A percentile compares a stretch with the other conserved stretches of the same genome.
phyloP scores from a whole-genome alignment of 2,329 filamentous ascomycete species.

The Cladosporium phlei region DNA sequence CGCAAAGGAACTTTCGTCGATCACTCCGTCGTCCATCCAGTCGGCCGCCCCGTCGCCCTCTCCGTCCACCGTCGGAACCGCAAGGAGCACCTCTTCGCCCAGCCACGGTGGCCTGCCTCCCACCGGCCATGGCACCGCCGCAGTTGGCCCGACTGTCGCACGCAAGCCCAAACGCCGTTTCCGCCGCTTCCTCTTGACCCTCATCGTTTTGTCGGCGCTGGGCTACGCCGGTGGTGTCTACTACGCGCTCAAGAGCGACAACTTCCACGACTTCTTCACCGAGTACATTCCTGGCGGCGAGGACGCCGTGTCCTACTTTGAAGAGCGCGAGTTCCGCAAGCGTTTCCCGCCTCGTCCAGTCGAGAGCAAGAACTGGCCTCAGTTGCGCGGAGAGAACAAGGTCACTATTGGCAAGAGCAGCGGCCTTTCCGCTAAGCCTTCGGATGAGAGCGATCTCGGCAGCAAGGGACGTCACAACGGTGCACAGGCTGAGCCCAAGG shows the following conservation, averaged over 20 bases:
- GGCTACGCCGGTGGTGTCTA: conserved; percentile 85
- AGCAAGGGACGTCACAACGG: conserved; percentile 56
- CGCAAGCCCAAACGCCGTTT: conserved; percentile 66
- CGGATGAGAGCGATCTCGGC: conserved; percentile 46
- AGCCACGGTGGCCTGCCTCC: conserved; percentile 27
- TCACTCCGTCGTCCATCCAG: too few relatives aligned
- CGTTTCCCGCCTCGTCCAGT: conserved; percentile 61
- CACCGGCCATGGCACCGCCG: conserved; percentile 32
- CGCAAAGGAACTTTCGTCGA: too few relatives aligned
- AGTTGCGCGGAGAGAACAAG: conserved; percentile 56
- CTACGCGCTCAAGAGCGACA: conserved; percentile 90
- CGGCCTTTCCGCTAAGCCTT: conserved; percentile 74
- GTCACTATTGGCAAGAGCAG: conserved; percentile 81
- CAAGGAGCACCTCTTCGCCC: conserved; percentile 12
- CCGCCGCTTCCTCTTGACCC: conserved; percentile 69
- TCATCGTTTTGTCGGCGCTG: conserved; percentile 70
- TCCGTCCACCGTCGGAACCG: conserved; percentile 4
- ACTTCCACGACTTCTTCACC: conserved; percentile 99
- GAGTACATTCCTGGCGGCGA: conserved; percentile 94
- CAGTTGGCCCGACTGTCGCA: conserved; percentile 40
- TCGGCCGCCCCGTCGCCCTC: conserved; percentile 4
- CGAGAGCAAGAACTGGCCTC: conserved; percentile 39
- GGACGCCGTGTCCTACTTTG: conserved; percentile 88
- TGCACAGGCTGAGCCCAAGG: conserved; percentile 47
- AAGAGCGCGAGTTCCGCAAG: conserved; percentile 88